phyloP scores from a whole-genome alignment of 352 stramenopile genomes.

The Pythium volutum region DNA sequence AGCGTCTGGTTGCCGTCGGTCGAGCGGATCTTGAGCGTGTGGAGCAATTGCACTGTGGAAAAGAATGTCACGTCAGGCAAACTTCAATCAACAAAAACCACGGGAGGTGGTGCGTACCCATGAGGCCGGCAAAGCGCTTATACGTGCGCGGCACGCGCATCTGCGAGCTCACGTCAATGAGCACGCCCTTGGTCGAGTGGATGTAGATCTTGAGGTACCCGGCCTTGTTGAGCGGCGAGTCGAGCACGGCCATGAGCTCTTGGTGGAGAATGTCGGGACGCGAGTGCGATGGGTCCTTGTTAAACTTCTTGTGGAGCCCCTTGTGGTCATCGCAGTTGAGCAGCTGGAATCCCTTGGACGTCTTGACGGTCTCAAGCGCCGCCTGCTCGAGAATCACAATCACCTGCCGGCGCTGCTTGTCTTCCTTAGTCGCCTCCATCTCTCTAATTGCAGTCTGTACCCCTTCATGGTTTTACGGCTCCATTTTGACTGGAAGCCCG shows the following conservation, averaged over 20 bases:
- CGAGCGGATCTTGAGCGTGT: constrained; percentile 99
- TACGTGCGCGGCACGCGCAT: constrained; percentile 99
- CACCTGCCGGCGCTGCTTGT: constrained; percentile 87
- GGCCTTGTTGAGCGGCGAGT: constrained; percentile 99
- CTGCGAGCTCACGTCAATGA: constrained; percentile 98
- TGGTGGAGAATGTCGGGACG: constrained; percentile 99
- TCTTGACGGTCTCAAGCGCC: constrained; percentile 99
- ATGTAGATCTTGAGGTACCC: constrained; percentile 98
- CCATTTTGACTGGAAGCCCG: constrained; percentile 22
- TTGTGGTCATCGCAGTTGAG: constrained; percentile 99
- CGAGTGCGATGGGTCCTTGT: constrained; percentile 95
- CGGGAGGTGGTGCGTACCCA: constrained; percentile 57
- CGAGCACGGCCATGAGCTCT: constrained; percentile 97
- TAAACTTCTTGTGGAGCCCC: constrained; percentile 93
- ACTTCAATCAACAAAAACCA: neutral
- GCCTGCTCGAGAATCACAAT: constrained; percentile 98
- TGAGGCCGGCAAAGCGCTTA: constrained; percentile 97
- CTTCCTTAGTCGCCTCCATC: constrained; percentile 32
- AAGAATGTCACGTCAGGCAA: constrained; percentile 16
- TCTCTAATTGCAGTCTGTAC: neutral
- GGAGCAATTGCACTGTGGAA: constrained; percentile 96
- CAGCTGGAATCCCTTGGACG: constrained; percentile 98
- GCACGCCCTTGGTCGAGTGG: constrained; percentile 94
- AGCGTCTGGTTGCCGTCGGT: constrained; percentile 95
- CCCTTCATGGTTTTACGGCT: neutral